phyloP scores from a whole-genome alignment of 768 basidiomycete genomes.

The Scleroderma citrinum region DNA sequence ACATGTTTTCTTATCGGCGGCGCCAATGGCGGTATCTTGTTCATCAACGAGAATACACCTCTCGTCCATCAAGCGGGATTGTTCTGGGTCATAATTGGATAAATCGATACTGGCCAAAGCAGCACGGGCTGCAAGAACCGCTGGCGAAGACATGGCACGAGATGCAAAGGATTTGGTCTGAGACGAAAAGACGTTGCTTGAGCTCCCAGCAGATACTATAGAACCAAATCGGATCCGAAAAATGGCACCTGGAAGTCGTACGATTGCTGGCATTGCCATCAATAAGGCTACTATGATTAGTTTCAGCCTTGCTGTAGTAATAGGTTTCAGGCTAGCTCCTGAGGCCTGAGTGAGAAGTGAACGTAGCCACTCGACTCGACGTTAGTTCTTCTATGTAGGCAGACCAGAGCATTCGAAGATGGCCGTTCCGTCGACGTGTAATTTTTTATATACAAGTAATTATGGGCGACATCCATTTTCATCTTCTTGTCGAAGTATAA shows the following conservation, averaged over 20 bases:
- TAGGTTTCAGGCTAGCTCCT: too few species aligned
- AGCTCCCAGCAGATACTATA: neutral
- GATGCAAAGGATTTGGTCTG: constrained; percentile 1
- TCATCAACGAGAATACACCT: constrained; percentile 89
- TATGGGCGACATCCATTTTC: too few species aligned
- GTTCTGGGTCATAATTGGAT: constrained; percentile 82
- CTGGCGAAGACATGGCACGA: constrained; percentile 50
- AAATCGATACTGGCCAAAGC: constrained; percentile 73
- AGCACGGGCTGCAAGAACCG: constrained; percentile 55
- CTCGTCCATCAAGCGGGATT: constrained; percentile 95
- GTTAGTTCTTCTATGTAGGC: too few species aligned
- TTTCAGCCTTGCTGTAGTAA: too few species aligned
- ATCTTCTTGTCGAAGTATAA: too few species aligned
- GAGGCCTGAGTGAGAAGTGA: too few species aligned
- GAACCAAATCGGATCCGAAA: neutral
- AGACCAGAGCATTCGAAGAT: too few species aligned
- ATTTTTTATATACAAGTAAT: too few species aligned
- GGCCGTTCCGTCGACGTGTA: too few species aligned
- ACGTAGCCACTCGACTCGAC: too few species aligned
- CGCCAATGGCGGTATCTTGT: constrained; percentile 77
- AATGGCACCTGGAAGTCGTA: neutral
- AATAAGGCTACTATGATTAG: too few species aligned
- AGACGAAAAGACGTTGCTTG: neutral
- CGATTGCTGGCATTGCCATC: too few species aligned
- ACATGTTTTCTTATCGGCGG: constrained; percentile 97